Evolutionary conservation across 2,329 filamentous ascomycete genomes (phyloP).

Genomic region (Botrytis fragariae): DNA sequence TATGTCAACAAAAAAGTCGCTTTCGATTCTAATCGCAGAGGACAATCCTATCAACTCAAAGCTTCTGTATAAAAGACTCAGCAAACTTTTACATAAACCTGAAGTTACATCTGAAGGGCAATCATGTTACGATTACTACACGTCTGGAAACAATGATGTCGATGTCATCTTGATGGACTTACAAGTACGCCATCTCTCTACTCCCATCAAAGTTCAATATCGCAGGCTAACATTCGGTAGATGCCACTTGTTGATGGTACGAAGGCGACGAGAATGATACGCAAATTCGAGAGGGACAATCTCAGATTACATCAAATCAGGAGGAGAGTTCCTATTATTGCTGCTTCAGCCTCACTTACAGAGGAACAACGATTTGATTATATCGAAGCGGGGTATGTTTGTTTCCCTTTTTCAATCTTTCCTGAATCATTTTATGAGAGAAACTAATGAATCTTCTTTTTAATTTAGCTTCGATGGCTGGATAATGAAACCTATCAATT

Average conservation of each 20-base stretch:
- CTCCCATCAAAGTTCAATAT: background rate
- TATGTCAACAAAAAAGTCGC: background rate
- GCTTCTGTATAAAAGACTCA: conserved; percentile 74
- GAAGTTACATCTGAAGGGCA: conserved; percentile 77
- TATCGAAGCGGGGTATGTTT: conserved; percentile 49
- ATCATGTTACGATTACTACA: conserved; percentile 72
- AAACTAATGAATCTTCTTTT: conserved; percentile 32
- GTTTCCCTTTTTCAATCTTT: background rate
- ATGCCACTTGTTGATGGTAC: conserved; percentile 92
- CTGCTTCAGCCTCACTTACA: conserved; percentile 77
- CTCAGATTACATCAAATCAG: conserved; percentile 35
- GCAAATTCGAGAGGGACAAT: conserved; percentile 60
- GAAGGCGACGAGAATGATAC: conserved; percentile 79
- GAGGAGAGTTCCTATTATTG: conserved; percentile 72
- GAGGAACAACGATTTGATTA: conserved; percentile 69
- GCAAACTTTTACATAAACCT: conserved; percentile 71
- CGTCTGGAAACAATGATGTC: conserved; percentile 60
- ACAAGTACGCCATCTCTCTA: conserved; percentile 58
- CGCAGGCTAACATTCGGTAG: conserved; percentile 45
- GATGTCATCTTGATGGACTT: conserved; percentile 90
- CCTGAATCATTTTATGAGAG: background rate
- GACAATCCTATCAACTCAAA: conserved; percentile 86
- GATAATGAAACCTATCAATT: conserved; percentile 87
- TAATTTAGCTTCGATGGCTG: conserved; percentile 85
- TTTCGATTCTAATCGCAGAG: conserved; percentile 72